Evolutionary conservation across 202 grass and related monocot species (phyloP), one percentile per base, ranked within the genome.

Genomic region (Carex arenaria): DNA sequence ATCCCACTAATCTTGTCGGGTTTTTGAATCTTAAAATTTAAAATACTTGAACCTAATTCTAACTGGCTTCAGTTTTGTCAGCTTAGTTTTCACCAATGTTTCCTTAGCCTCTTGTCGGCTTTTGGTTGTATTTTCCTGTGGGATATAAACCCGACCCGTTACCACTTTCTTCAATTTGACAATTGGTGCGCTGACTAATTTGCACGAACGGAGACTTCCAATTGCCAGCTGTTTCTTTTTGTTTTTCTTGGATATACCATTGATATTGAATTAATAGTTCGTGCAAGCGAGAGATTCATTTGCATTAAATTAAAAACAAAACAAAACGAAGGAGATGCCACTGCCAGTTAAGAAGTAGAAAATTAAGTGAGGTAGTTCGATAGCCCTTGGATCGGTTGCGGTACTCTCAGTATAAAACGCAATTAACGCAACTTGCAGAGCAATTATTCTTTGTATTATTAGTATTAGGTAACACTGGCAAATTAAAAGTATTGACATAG

Each of bases 11-110:
- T 82, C 7, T 51, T 67, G 42, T 82, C 40, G 43, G 62, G 80
- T 66, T 82, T 64, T 82, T 82, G 43, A 82, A 82, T 67, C 61
- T 68, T 82, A 49, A 67, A 82, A 54, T 10, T 45, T 32, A 10
- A 55, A 31, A 11, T 11, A 47, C 43, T 8, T 6, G 5, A 60
- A 60, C 54, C 17, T 60, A 78, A 78, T 78, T 38, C 14, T 11
- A 36, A 67, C 38, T 34, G 28, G 64, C 12, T 75, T 7, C 0
- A 36, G 32, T 34, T 34, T 34, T 3, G 32, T 34, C 3, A 72
- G 22, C 68, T 72, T 72, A 23, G 18, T 51, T 72, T 72, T 72
- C 68, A 51, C 23, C 43, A 71, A 72, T 72, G 42, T 72, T 51
- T 57, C 49, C 18, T 2, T 49, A 49, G 10, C 68, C 43, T 30